phyloP scores from a whole-genome alignment of 2,329 filamentous ascomycete genomes.

The Hypocrella siamensis region DNA sequence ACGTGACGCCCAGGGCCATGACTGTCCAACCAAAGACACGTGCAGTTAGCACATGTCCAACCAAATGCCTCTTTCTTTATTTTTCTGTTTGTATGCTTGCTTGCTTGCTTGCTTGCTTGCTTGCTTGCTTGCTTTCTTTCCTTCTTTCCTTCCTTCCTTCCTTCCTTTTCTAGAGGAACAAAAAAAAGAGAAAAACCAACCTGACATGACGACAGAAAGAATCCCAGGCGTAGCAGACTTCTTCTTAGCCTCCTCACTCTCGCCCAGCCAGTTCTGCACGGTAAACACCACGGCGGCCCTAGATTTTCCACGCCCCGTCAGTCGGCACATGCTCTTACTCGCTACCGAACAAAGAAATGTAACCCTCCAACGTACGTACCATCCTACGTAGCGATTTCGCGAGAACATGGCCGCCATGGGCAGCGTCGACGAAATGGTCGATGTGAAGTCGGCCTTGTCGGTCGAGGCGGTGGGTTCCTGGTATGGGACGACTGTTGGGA shows the following conservation, averaged over 20 bases:
- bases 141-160: background rate
- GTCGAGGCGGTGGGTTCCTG: conserved; percentile 55
- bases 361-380: conserved; percentile 23
- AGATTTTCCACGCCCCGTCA: background rate
- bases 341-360: too few relatives aligned
- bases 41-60: too few relatives aligned
- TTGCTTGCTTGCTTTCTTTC: background rate
- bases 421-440: conserved; percentile 59
- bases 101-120: too few relatives aligned
- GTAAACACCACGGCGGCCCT: conserved; percentile 62
- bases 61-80: background rate
- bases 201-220: conserved; percentile 64
- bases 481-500: conserved; percentile 64
- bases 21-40: conserved; percentile 26
- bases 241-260: conserved; percentile 52
- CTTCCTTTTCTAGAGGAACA: background rate
- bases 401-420: conserved; percentile 96
- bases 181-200: conserved; percentile 29
- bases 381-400: conserved; percentile 66
- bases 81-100: background rate
- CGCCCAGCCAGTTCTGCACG: conserved; percentile 61
- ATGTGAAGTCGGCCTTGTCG: conserved; percentile 52
- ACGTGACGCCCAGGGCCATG: conserved; percentile 40
- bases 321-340: too few relatives aligned
- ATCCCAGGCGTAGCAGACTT: conserved; percentile 49